Base-by-base conservation (phyloP, 2,329 filamentous ascomycete genomes). In the Onygenales sp. region DNA sequence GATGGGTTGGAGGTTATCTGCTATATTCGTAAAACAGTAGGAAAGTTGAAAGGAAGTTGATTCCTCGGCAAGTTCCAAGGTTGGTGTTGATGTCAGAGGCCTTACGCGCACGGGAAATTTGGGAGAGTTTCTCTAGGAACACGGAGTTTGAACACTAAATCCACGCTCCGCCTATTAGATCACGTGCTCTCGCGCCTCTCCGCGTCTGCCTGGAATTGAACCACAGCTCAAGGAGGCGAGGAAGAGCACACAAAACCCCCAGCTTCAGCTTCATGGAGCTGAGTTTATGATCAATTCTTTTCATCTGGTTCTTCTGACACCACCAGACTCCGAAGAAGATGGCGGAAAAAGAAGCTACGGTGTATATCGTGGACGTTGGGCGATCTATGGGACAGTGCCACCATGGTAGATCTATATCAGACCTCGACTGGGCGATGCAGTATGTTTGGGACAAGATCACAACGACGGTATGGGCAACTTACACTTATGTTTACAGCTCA, bases 371-470 rank as follows among this genome's bases (percentile, higher is more conserved):
- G 56, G 93, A 98, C 71, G 76, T 96, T 27, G 91, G 90, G 54
- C 77, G 74, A 63, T 87, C 91, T n/a, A 96, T 95, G 87, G 85
- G 78, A 54, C 76, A 86, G 65, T 79, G 76, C 61, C 81, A 83
- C 61, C 78, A 82, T 71, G 88, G 86, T 31, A 83, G 93, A 59
- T 67, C 75, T 17, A 81, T 92, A 67, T 86, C 86, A 2, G 87
- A 97, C 67, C 80, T 98, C 14, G 88, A 96, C 56, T 98, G 86
- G 83, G 82, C 83, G 47, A 84, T 97, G 82, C 82, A 83, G 57
- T 98, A 95, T 71, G 81, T 97, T 49, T 98, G 92, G 91, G 92
- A 97, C 76, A 93, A 88, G 67, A 87, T 94, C 59, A 85, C 85
- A 4, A 82, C 81, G 6, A 88, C 84, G 3, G 85, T 89, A 69